Conservation (phyloP, 2,329 filamentous ascomycete species). For the Acrocalymma vagum region DNA sequence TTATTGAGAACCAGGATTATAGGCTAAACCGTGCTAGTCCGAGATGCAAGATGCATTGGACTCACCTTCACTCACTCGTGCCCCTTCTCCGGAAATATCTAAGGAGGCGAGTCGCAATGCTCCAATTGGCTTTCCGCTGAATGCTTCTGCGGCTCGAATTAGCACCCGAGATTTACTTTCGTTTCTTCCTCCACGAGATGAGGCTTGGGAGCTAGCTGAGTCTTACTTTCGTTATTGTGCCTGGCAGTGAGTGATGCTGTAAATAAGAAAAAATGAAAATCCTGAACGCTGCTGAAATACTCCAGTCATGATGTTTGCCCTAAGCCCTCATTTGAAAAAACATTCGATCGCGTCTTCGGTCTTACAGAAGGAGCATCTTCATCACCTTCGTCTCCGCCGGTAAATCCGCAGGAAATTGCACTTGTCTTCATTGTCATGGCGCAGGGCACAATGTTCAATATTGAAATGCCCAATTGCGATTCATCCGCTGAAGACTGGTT, state of each 20-base stretch:
- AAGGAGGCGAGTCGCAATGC: background rate
- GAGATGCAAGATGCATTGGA: conserved; percentile 1
- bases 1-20: background rate
- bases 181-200: conserved; percentile 1
- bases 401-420: conserved; percentile 7
- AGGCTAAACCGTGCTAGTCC: conserved; percentile 5
- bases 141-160: too few relatives aligned
- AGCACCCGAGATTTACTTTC: conserved; percentile 3
- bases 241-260: conserved; percentile 3
- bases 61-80: conserved; percentile 3
- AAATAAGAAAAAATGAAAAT: too few relatives aligned
- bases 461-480: conserved; percentile 5
- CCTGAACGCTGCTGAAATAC: too few relatives aligned
- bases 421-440: conserved; percentile 8
- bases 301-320: conserved; percentile 6
- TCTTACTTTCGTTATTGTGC: conserved; percentile 6
- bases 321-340: conserved; percentile 4
- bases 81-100: background rate
- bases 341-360: conserved; percentile 7
- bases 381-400: too few relatives aligned
- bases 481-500: conserved; percentile 2
- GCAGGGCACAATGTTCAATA: conserved; percentile 8
- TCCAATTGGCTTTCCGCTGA: too few relatives aligned
- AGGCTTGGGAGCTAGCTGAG: conserved; percentile 1
- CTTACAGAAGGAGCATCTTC: background rate